A percentile compares a stretch with the other conserved stretches of the same genome.
These are phyloP conservation scores for Olyra latifolia DNA, from an alignment of 176 grass and related monocot species.

Conservation along the genomic window DNA sequence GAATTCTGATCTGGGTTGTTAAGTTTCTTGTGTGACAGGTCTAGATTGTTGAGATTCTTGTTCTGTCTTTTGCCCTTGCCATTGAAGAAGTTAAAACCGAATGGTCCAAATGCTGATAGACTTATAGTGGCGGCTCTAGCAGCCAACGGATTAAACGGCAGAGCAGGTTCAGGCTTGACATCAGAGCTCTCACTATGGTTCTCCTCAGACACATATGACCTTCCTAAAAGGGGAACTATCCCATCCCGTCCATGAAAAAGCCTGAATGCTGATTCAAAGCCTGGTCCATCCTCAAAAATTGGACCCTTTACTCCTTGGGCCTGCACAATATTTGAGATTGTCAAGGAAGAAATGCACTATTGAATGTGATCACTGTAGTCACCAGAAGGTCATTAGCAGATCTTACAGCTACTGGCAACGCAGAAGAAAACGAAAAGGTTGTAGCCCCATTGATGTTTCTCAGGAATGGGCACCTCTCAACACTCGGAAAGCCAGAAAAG, in stretches of 20 bases:
- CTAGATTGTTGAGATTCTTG: constrained; percentile 59
- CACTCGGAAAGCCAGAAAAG: constrained; percentile 46
- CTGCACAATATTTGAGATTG: constrained; percentile 37
- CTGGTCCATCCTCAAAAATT: constrained; percentile 81
- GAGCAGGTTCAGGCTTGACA: constrained; percentile 41
- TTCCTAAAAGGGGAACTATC: constrained; percentile 73
- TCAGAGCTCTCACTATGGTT: constrained; percentile 22
- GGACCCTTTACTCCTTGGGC: constrained; percentile 50
- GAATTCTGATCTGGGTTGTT: constrained; percentile 34
- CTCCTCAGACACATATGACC: constrained; percentile 56
- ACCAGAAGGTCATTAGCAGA: background rate
- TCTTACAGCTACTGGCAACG: constrained; percentile 57
- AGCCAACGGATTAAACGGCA: constrained; percentile 68
- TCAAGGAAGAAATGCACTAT: constrained; percentile 14
- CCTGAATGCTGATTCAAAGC: constrained; percentile 74
- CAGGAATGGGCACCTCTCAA: constrained; percentile 74
- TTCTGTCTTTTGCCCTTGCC: constrained; percentile 66
- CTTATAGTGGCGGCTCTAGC: constrained; percentile 70
- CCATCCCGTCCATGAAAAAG: constrained; percentile 75
- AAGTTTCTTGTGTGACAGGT: constrained; percentile 50
- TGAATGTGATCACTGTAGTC: background rate
- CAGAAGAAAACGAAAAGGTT: constrained; percentile 63
- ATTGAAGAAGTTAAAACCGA: constrained; percentile 72
- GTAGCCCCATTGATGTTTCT: constrained; percentile 66
- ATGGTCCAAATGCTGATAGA: constrained; percentile 67